Evolutionary conservation across 2,329 filamentous ascomycete genomes (phyloP).

Genomic region (Celoporthe dispersa): DNA sequence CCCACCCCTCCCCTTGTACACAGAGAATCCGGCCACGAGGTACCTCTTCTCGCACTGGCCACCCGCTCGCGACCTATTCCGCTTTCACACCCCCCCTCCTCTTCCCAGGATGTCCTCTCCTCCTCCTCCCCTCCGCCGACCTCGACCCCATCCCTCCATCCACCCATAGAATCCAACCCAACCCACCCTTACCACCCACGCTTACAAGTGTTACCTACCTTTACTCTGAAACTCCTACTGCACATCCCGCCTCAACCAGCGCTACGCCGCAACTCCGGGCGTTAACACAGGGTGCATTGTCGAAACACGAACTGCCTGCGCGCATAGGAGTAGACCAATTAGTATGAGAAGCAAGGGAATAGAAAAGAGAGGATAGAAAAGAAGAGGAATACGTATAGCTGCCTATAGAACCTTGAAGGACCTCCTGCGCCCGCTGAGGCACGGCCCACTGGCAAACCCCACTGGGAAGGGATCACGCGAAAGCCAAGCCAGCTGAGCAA

Average conservation of each 20-base stretch:
- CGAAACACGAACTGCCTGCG: background rate
- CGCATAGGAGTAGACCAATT: background rate
- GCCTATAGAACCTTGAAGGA: background rate
- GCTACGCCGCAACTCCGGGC: constrained; percentile 2
- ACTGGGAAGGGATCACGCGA: background rate
- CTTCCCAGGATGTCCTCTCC: background rate
- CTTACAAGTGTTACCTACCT: background rate
- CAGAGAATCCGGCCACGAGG: constrained; percentile 2
- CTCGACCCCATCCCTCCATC: background rate
- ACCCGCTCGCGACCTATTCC: constrained; percentile 26
- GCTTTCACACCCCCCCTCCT: constrained; percentile 15
- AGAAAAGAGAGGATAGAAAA: background rate
- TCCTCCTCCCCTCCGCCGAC: background rate
- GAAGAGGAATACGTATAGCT: background rate
- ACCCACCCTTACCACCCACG: constrained; percentile 11
- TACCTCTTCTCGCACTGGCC: constrained; percentile 17
- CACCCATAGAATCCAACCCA: constrained; percentile 8
- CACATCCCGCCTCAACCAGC: constrained; percentile 13
- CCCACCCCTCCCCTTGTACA: background rate
- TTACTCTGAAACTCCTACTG: constrained; percentile 14
- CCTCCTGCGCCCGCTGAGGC: constrained; percentile 14
- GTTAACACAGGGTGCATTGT: background rate
- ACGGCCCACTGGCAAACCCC: background rate
- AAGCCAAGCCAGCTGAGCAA: constrained; percentile 7
- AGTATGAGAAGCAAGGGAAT: background rate